These are phyloP conservation scores for Aspergillus sp. DNA, from an alignment of 2,329 filamentous ascomycete genomes.

Conservation along the genomic window DNA sequence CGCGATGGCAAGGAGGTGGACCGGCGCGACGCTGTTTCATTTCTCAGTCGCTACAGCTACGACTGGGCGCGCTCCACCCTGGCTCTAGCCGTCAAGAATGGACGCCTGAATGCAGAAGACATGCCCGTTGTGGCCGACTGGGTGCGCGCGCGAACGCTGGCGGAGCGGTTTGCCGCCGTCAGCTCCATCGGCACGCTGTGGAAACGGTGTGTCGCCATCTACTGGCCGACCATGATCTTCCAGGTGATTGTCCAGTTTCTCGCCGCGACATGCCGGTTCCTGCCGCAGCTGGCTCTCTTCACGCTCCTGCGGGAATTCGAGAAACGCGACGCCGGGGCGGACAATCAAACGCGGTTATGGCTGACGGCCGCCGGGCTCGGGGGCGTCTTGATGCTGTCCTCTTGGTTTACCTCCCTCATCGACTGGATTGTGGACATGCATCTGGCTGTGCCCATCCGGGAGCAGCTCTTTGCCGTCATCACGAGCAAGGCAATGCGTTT, in stretches of 20 bases:
- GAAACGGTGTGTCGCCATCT: conserved; percentile 58
- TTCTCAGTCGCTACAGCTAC: conserved; percentile 63
- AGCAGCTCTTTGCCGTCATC: conserved; percentile 68
- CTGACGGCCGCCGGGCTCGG: conserved; percentile 55
- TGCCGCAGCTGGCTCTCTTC: conserved; percentile 67
- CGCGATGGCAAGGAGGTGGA: conserved; percentile 61
- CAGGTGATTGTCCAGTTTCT: conserved; percentile 60
- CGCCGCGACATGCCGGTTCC: conserved; percentile 59
- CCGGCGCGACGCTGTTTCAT: conserved; percentile 58
- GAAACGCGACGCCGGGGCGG: conserved; percentile 45
- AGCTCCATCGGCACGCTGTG: conserved; percentile 46
- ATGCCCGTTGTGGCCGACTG: conserved; percentile 59
- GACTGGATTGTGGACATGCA: conserved; percentile 13
- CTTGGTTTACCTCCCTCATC: conserved; percentile 57
- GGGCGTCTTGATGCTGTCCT: conserved; percentile 52
- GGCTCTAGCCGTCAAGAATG: conserved; percentile 56
- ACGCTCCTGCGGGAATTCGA: conserved; percentile 67
- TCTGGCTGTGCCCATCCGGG: conserved; percentile 57
- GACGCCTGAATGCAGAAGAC: conserved; percentile 61
- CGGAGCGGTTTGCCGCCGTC: conserved; percentile 2
- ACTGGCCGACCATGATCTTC: conserved; percentile 54
- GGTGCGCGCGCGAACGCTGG: conserved; percentile 50
- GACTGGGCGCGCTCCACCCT: conserved; percentile 61
- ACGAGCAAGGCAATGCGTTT: conserved; percentile 72
- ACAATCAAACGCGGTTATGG: conserved; percentile 59